Evolutionary conservation across 805 yeast genomes (phyloP), one percentile per base, ranked within the genome.

Genomic region (Metschnikowia cerradonensis): DNA sequence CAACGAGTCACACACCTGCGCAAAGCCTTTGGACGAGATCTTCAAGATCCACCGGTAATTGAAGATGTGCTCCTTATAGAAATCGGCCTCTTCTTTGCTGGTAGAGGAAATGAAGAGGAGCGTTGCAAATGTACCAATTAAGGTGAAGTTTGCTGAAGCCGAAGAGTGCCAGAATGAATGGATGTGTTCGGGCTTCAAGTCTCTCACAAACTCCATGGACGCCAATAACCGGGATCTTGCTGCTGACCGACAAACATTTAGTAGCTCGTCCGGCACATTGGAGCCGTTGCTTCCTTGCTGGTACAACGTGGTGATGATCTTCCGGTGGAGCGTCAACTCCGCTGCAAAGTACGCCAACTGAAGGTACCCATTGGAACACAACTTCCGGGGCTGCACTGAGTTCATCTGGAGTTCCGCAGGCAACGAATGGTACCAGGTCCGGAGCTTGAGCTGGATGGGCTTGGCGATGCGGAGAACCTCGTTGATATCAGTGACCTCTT

Each of bases 81-180:
- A 72, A 38, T 72, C 72, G 0, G 86, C 78, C 60, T 90, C 96
- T 49, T 83, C 88, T 15, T 77, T 66, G 14, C 60, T 55, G 7
- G 75, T 65, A 1, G 94, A 72, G 0, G 96, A 86, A 14, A 85
- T 84, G 59, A 79, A 88, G 49, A 91, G 68, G 11, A 91, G 72
- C 0, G 95, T 84, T 0, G 96, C 96, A 75, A 91, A 91, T 0
- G 92, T 81, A 2, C 96, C 97, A 37, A 90, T 88, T 35, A 88
- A 68, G 6, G 96, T 82, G 55, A 91, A 81, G 61, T 88, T 89
- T 13, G 86, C 77, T 0, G 94, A 77, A 0, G 96, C 80, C 1
- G 90, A 81, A 1, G 90, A 81, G 67, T 88, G 94, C 97, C 97
- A 91, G 65, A 90, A 90, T 10, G 96, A 82, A 63, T 84, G 91